phyloP scores from a whole-genome alignment of 768 basidiomycete species.

The Tricholomella constricta region DNA sequence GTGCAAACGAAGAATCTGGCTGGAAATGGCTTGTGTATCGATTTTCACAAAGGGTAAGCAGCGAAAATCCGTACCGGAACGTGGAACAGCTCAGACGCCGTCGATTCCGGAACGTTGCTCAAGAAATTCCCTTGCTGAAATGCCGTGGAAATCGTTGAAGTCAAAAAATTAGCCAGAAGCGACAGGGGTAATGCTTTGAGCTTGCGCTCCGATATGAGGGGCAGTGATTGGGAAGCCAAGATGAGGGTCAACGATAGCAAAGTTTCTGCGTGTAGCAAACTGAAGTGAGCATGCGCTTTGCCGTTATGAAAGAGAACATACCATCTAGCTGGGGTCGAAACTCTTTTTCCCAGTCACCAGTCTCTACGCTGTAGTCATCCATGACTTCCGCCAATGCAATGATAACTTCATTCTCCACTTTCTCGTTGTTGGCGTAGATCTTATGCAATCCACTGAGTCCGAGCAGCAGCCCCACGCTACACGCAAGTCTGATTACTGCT shows the following conservation, averaged over 20 bases:
- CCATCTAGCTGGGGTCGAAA: constrained; percentile 57
- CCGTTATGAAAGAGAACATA: constrained; percentile 24
- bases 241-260: constrained; percentile 54
- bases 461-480: constrained; percentile 62
- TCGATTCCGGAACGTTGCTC: constrained; percentile 36
- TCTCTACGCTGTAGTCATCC: constrained; percentile 50
- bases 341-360: constrained; percentile 63
- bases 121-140: constrained; percentile 62
- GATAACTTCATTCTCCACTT: constrained; percentile 65
- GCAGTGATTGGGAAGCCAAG: constrained; percentile 60
- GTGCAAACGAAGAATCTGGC: constrained; percentile 31
- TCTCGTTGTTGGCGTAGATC: constrained; percentile 30
- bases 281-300: not conserved
- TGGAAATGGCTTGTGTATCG: constrained; percentile 7
- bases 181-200: constrained; percentile 63
- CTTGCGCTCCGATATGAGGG: constrained; percentile 53
- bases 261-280: constrained; percentile 31
- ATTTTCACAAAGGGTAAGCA: not conserved
- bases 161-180: constrained; percentile 34
- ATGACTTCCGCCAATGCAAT: constrained; percentile 75
- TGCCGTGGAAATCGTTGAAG: constrained; percentile 52
- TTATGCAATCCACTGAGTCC: constrained; percentile 58
- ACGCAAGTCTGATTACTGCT: constrained; percentile 60
- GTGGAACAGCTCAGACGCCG: constrained; percentile 30
- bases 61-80: constrained; percentile 29